Evolutionary conservation across 441 rosid genomes (phyloP), one percentile per base, ranked within the genome.

Genomic region (Metrosideros polymorpha): DNA sequence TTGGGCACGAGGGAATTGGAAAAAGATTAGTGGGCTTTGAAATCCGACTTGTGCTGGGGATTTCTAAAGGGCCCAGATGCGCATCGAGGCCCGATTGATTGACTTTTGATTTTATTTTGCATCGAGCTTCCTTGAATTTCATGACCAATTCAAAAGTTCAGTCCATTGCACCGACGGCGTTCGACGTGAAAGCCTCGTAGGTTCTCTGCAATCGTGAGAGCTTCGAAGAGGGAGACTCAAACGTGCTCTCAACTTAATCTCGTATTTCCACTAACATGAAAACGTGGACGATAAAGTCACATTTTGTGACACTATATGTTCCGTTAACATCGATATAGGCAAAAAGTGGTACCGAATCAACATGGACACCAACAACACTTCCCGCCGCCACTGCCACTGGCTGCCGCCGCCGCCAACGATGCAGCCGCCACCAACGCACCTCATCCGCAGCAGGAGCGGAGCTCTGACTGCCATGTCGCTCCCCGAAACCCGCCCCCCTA

Each of bases 381-480:
- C 61, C 56, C 29, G 29, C 90, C 82, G 83, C 63, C 82, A 50
- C 92, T 83, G 84, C 12, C 57, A 75, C 47, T 88, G 89, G 85
- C 84, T 59, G 29, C 84, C 75, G 29, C 71, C 87, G 25, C 85
- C 87, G 5, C 45, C 75, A 4, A 66, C 87, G 42, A 17, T 9
- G 39, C 84, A 27, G 84, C 83, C 93, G 2, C 87, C 92, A 12
- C 89, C 91, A 5, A 91, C 91, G 6, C 82, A 89, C 51, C 91
- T 92, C 6, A 45, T 89, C 82, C 94, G 96, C 22, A 91, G 94
- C 91, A 85, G 93, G 79, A 93, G 94, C 59, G 92, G 91, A 84
- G 66, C 90, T 43, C 85, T 91, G 0, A 84, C 91, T n/a, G 87
- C 90, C 24, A 93, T 88, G 66, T 90, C 87, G 87, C 86, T 25